phyloP scores from a whole-genome alignment of 2,329 filamentous ascomycete species.

The Didymella keratinophila region DNA sequence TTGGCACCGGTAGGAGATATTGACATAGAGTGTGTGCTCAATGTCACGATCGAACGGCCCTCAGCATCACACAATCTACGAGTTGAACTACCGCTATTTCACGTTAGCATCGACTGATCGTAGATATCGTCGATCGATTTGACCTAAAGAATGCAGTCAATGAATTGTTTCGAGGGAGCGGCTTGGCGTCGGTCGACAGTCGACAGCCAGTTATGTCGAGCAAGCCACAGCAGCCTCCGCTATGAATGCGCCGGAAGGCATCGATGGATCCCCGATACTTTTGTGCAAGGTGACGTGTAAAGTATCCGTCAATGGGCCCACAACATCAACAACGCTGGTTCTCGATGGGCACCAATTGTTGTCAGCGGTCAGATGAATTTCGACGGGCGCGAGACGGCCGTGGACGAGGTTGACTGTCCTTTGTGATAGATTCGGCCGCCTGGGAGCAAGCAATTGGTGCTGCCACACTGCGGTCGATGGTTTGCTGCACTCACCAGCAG shows the following conservation, averaged over 20 bases:
- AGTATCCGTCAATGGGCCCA: constrained; percentile 10
- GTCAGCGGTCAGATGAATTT: not conserved
- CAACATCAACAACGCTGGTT: not conserved
- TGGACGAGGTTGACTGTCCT: not conserved
- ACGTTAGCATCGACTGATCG: not conserved
- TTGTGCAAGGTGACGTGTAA: constrained; percentile 25
- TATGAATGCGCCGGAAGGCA: constrained; percentile 10
- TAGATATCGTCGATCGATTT: not conserved
- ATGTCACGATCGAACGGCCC: constrained; percentile 1
- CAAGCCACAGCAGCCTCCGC: constrained; percentile 12
- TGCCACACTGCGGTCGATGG: constrained; percentile 16
- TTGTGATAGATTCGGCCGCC: not conserved
- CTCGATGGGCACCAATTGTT: not conserved
- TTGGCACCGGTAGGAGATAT: constrained; percentile 13
- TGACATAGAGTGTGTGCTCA: constrained; percentile 20
- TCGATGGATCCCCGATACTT: constrained; percentile 2
- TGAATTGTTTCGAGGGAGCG: constrained; percentile 6
- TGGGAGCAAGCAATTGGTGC: constrained; percentile 4
- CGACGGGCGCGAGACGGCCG: not conserved
- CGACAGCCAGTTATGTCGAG: constrained; percentile 13
- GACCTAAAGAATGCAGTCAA: not conserved
- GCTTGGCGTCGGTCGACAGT: constrained; percentile 6
- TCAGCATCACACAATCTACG: not conserved
- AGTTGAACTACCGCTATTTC: not conserved
- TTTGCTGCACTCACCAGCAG: constrained; percentile 30